phyloP scores from a whole-genome alignment of 2,329 filamentous ascomycete genomes.

The Aspergillus hortae region DNA sequence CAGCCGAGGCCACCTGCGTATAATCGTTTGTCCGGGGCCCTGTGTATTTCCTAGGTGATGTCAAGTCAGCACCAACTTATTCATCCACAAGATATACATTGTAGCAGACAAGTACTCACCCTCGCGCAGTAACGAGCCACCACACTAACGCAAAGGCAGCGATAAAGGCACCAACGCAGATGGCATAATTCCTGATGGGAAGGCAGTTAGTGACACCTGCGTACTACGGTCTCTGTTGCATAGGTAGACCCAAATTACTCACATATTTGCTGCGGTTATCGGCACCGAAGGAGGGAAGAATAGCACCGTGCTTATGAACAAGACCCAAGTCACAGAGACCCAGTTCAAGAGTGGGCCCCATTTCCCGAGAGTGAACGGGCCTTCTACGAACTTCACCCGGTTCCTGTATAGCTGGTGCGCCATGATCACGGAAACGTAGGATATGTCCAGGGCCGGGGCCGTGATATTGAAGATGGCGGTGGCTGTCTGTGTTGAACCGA shows the following conservation, averaged over 20 bases:
- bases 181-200: conserved; percentile 44
- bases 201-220: no score
- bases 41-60: conserved; percentile 50
- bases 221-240: background rate
- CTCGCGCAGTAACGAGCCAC: conserved; percentile 44
- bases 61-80: conserved; percentile 2
- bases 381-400: conserved; percentile 52
- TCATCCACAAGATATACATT: background rate
- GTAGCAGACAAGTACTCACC: conserved; percentile 27
- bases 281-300: conserved; percentile 51
- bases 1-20: conserved; percentile 31
- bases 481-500: conserved; percentile 42
- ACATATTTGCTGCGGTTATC: conserved; percentile 50
- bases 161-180: conserved; percentile 45
- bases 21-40: conserved; percentile 57
- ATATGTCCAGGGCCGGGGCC: conserved; percentile 50
- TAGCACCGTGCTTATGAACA: conserved; percentile 61
- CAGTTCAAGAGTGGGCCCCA: conserved; percentile 56
- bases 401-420: conserved; percentile 54
- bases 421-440: conserved; percentile 59
- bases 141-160: conserved; percentile 49
- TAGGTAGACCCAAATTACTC: conserved; percentile 5
- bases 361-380: conserved; percentile 55
- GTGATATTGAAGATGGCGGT: conserved; percentile 53
- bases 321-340: conserved; percentile 58